Evolutionary conservation across 495 filamentous ascomycete species (phyloP), one percentile per base, ranked within the genome.

Genomic region (Penicillium alfredii): DNA sequence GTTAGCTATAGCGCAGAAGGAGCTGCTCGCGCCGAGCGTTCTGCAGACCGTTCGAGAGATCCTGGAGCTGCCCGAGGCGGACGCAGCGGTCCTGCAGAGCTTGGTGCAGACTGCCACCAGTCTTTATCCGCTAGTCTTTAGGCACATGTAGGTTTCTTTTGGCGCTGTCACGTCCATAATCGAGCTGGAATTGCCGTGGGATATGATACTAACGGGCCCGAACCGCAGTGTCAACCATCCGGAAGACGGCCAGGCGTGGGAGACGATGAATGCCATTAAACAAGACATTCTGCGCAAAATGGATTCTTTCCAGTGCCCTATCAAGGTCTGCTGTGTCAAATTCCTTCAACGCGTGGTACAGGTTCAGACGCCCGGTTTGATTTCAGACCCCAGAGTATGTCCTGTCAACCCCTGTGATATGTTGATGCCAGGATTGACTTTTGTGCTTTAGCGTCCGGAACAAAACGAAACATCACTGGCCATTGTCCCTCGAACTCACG

Each of bases 321-420:
- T 97, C 28, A 82, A 81, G 53, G 74, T 96, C 53, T 90, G 87
- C 71, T 96, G 92, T 61, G 84, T 96, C 72, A 98, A 98, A 56
- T 97, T 98, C 53, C 80, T 85, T 10, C 89, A 97, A 66, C 76
- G 86, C 16, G 87, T 97, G 22, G 84, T 98, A 27, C 82, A 94
- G 36, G 82, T 86, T 5, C 90, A 98, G 57, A 96, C 88, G 5
- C 81, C 81, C 9, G 88, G 87, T 23, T 62, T 80, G 42, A 81
- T 88, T 46, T 70, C 79, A 17, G 92, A 97, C 57, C 86, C 86
- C 41, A 80, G 86, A 69, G 89, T 94, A 75, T 32, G 81, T 64
- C 31, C 16, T 19, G 8, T 30, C 21, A 37, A 13, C 3, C 13
- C 10, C 36, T 20, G 33, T 29, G 10, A 16, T 15, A 38, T 44